Base-by-base conservation (phyloP, 371 early-diverging fungal species). In the Apophysomyces variabilis region DNA sequence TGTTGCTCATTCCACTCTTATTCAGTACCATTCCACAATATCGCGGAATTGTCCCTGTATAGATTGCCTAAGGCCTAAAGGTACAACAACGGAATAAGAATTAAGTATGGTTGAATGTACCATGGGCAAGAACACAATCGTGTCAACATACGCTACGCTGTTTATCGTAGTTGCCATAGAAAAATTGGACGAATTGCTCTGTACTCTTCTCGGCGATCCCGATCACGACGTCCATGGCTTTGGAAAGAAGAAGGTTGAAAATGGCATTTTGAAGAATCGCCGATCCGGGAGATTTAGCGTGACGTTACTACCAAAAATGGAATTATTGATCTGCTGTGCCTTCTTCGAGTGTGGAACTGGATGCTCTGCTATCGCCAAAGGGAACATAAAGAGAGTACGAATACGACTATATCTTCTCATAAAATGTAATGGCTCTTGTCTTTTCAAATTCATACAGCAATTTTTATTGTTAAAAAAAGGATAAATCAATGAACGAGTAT, bases 11-110 rank as follows among this genome's bases (percentile, higher is more conserved):
- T 26, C 32, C 32, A 26, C 32, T 26, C 4, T 32, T 67, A 57
- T 13, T 73, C 54, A 37, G 76, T 86, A 79, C 92, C 92, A 73
- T 91, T 91, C 91, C 91, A 91, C 35, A 91, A 73, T 36, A 93
- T 89, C 5, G 89, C 87, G 13, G 91, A 89, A 36, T 68, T 77
- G 60, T 87, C 88, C 54, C 86, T 82, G 71, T 93, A 93, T 7
- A 91, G 68, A 44, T 81, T 86, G 18, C 78, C 77, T 57, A 92
- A 69, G 16, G 80, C 68, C 82, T 85, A 70, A 70, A 7, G 41
- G 32, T 26, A 26, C 32, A 26, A 26, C 3, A 26, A 26, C 32
- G 32, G 1, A 26, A 26, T 26, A 26, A 26, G 32, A 26, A 26
- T 26, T 26, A 26, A 26, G 32, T 26, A 26, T 26, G 32, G 32